phyloP scores from a whole-genome alignment of 2,329 filamentous ascomycete genomes.

The Claviceps spartinae region DNA sequence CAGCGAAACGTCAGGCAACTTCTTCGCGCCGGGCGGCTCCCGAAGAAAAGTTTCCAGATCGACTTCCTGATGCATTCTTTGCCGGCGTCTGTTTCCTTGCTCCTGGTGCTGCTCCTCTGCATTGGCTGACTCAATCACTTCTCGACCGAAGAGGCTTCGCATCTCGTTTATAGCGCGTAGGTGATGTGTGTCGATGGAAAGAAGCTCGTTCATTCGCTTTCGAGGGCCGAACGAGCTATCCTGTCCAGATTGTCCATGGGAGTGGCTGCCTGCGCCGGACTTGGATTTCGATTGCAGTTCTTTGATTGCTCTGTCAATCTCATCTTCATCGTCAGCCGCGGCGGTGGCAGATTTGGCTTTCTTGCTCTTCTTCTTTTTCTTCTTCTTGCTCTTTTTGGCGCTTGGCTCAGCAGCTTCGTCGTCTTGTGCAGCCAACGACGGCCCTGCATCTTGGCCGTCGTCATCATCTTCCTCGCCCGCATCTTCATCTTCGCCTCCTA shows the following conservation, averaged over 20 bases:
- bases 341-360: constrained; percentile 18
- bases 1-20: constrained; percentile 56
- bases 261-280: background rate
- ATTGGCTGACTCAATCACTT: constrained; percentile 40
- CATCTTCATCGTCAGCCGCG: constrained; percentile 26
- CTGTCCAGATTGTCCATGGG: constrained; percentile 5
- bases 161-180: constrained; percentile 88
- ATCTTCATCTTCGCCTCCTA: constrained; percentile 31
- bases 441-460: constrained; percentile 19
- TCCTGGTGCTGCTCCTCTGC: constrained; percentile 32
- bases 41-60: constrained; percentile 44
- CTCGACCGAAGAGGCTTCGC: constrained; percentile 46
- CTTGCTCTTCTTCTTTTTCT: constrained; percentile 21
- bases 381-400: constrained; percentile 24
- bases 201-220: constrained; percentile 24
- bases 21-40: constrained; percentile 41
- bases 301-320: constrained; percentile 41
- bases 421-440: constrained; percentile 13
- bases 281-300: constrained; percentile 21
- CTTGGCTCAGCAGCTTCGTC: constrained; percentile 9
- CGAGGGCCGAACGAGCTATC: constrained; percentile 5
- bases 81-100: constrained; percentile 16
- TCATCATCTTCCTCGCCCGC: constrained; percentile 16
- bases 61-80: constrained; percentile 31
- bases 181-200: constrained; percentile 48